Conservation (phyloP, 2,329 filamentous ascomycete genomes). For the Diplocarpon rosae region DNA sequence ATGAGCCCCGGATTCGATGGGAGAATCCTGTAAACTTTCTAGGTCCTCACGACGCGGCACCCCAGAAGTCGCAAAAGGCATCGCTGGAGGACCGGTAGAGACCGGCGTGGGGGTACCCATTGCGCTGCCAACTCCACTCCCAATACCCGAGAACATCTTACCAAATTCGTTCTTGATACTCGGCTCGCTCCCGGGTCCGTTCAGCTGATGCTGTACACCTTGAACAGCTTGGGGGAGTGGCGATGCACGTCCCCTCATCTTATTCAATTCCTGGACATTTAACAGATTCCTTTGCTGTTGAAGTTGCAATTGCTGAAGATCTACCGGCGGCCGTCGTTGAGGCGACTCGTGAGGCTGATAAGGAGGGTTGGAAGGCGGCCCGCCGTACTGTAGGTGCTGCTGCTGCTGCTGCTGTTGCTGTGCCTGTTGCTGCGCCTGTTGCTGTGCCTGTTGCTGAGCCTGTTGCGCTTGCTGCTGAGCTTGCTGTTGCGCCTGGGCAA, state of each 20-base stretch:
- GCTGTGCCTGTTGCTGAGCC: slow-evolving; percentile 29
- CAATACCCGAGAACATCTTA: slow-evolving; percentile 91
- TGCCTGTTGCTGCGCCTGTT: slow-evolving; percentile 16
- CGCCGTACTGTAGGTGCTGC: slow-evolving; percentile 25
- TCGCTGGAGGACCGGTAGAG: slow-evolving; percentile 41
- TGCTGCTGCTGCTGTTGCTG: slow-evolving; percentile 29
- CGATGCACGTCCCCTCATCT: slow-evolving; percentile 65
- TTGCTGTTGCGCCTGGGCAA: slow-evolving; percentile 28
- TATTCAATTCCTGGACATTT: slow-evolving; percentile 64
- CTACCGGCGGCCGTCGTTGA: slow-evolving; percentile 33
- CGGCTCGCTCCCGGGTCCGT: slow-evolving; percentile 70
- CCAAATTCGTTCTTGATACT: slow-evolving; percentile 93
- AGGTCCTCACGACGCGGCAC: slow-evolving; percentile 42
- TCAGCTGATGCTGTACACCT: slow-evolving; percentile 71
- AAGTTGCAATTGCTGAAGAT: slow-evolving; percentile 42
- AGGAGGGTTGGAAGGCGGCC: slow-evolving; percentile 32
- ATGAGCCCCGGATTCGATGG: slow-evolving; percentile 26
- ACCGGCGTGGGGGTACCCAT: slow-evolving; percentile 35
- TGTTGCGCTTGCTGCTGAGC: slow-evolving; percentile 28
- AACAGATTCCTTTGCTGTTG: slow-evolving; percentile 55
- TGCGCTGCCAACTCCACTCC: slow-evolving; percentile 47
- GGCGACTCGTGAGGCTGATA: slow-evolving; percentile 36
- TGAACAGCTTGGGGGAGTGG: slow-evolving; percentile 90
- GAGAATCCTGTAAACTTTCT: slow-evolving; percentile 35
- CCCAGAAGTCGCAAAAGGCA: slow-evolving; percentile 37